Evolutionary conservation across 2,329 filamentous ascomycete genomes (phyloP).

Genomic region (Botryosphaeria dothidea): DNA sequence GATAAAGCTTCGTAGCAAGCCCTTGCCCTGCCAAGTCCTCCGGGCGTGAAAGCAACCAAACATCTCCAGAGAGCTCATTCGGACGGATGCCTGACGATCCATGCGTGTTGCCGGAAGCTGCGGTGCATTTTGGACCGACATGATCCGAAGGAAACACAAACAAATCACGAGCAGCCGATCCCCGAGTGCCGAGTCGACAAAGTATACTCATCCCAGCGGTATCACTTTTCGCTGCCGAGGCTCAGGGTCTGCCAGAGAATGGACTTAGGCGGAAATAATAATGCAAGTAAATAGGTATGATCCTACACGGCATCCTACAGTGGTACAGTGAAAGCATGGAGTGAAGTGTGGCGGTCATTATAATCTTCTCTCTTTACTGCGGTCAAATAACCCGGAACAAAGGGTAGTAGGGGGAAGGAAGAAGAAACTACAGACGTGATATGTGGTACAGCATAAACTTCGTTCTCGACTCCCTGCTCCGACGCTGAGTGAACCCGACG

Average conservation of each 20-base stretch:
- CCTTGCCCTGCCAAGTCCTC: too few relatives aligned
- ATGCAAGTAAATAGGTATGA: too few relatives aligned
- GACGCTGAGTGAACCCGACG: not conserved
- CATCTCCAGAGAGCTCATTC: too few relatives aligned
- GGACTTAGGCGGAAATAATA: not conserved
- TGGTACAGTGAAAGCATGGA: not conserved
- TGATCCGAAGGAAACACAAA: too few relatives aligned
- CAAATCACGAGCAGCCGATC: not conserved
- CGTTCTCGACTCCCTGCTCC: not conserved
- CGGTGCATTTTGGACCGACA: too few relatives aligned
- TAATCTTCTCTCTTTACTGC: not conserved
- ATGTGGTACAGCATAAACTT: slow-evolving; percentile 13
- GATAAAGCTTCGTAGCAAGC: too few relatives aligned
- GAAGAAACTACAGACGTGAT: slow-evolving; percentile 10
- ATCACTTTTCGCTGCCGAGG: not conserved
- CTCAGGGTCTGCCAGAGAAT: not conserved
- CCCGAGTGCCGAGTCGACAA: not conserved
- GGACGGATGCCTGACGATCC: too few relatives aligned
- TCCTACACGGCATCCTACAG: not conserved
- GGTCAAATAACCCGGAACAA: not conserved
- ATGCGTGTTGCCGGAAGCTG: too few relatives aligned
- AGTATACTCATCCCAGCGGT: not conserved
- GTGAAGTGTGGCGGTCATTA: not conserved
- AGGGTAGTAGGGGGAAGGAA: too few relatives aligned
- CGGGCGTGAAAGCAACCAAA: too few relatives aligned